Conservation (phyloP, 495 filamentous ascomycete genomes). For the Trichoderma orchidacearum region DNA sequence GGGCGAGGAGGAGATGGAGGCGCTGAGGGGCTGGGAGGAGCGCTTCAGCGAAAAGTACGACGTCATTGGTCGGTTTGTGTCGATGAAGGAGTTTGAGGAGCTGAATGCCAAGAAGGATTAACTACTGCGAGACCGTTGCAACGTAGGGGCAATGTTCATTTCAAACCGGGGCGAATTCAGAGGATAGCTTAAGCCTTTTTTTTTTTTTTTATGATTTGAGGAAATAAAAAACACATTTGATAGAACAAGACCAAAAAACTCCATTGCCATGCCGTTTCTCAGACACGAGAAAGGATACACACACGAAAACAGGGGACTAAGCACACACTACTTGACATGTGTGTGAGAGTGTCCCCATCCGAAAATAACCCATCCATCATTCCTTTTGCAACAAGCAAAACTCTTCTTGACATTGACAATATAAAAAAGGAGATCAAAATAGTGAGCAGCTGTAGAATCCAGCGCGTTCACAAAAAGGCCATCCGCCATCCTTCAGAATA, state of each 20-base stretch:
- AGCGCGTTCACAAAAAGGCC: too few species aligned
- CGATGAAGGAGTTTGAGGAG: constrained; percentile 21
- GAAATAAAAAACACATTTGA: not conserved
- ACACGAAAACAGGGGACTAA: too few species aligned
- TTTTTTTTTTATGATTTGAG: not conserved
- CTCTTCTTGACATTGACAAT: not conserved
- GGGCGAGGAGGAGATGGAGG: constrained; percentile 63
- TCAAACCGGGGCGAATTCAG: too few species aligned
- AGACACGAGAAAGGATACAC: not conserved
- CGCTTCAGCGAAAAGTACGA: constrained; percentile 89
- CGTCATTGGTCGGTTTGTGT: constrained; percentile 79
- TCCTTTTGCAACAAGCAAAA: not conserved
- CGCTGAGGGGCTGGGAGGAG: constrained; percentile 81
- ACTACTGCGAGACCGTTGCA: not conserved
- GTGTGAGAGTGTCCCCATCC: not conserved
- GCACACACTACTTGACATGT: too few species aligned
- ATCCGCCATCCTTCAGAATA: too few species aligned
- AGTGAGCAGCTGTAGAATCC: too few species aligned
- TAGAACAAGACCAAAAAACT: not conserved
- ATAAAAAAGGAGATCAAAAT: too few species aligned
- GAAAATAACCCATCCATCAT: not conserved
- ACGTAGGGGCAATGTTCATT: not conserved
- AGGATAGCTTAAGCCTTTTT: not conserved
- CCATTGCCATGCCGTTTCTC: not conserved
- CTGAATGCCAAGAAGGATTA: not conserved